Conservation (phyloP, 768 basidiomycete species). For the Pulveroboletus sp. region DNA sequence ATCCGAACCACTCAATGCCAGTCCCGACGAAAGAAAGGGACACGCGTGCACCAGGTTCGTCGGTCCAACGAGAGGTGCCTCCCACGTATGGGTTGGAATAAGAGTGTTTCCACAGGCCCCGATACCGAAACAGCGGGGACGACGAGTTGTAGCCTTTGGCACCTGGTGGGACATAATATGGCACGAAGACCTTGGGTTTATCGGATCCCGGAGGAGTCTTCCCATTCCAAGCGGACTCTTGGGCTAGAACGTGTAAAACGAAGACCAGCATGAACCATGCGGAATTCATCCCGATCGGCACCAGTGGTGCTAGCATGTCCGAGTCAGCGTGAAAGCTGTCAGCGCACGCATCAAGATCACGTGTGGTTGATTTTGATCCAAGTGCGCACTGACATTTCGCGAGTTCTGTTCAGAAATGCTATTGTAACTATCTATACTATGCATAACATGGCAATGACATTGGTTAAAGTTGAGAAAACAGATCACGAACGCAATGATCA, state of each 20-base stretch:
- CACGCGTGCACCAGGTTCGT: conserved; percentile 44
- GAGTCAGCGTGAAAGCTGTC: too few species aligned
- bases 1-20: conserved; percentile 77
- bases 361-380: conserved; percentile 18
- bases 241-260: conserved; percentile 5
- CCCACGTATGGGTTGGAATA: conserved; percentile 50
- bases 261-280: conserved; percentile 6
- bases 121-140: conserved; percentile 62
- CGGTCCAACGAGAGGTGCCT: conserved; percentile 49
- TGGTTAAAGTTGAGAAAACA: conserved; percentile 17
- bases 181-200: conserved; percentile 46
- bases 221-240: conserved; percentile 68
- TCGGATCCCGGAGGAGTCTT: conserved; percentile 47
- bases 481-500: conserved; percentile 24
- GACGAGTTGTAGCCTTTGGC: conserved; percentile 67
- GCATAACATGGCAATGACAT: conserved; percentile 29
- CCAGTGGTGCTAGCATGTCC: too few species aligned
- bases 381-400: conserved; percentile 13
- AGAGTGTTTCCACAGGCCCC: conserved; percentile 54
- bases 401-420: conserved; percentile 24
- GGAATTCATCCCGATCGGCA: conserved; percentile 6
- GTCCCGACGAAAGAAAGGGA: conserved; percentile 66
- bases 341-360: conserved; percentile 18
- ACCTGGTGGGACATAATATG: conserved; percentile 73
- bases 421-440: conserved; percentile 33